Percentiles rank a stretch among this genome's conserved stretches.
phyloP scores from a whole-genome alignment of 2,329 filamentous ascomycete species.

The Fusarium sp. region DNA sequence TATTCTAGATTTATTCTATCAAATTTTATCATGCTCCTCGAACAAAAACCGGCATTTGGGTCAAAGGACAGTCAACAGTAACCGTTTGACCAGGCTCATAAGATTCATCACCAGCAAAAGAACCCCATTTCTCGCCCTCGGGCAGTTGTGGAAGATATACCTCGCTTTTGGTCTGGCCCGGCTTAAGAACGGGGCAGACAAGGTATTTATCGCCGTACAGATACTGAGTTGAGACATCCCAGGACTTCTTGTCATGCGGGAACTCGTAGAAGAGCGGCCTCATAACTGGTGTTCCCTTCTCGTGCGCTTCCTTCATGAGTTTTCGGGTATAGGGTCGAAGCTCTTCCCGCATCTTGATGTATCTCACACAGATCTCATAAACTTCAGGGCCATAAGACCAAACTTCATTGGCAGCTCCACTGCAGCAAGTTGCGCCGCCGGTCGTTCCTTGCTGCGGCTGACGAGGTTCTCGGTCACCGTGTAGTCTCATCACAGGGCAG shows the following conservation, averaged over 20 bases:
- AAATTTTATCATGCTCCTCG: background rate
- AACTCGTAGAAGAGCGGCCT: slow-evolving; percentile 75
- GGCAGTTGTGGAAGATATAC: slow-evolving; percentile 65
- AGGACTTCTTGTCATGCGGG: slow-evolving; percentile 64
- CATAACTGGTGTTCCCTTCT: slow-evolving; percentile 72
- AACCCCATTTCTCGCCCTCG: slow-evolving; percentile 15
- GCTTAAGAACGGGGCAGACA: slow-evolving; percentile 67
- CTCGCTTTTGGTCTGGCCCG: slow-evolving; percentile 58
- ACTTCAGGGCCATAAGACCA: slow-evolving; percentile 75
- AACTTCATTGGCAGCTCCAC: slow-evolving; percentile 71
- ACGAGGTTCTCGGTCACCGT: slow-evolving; percentile 73
- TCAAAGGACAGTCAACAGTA: slow-evolving; percentile 16
- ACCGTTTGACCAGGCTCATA: slow-evolving; percentile 10
- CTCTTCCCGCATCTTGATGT: slow-evolving; percentile 69
- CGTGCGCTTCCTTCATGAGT: slow-evolving; percentile 71
- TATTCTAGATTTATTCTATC: slow-evolving; percentile 3
- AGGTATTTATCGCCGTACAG: slow-evolving; percentile 74
- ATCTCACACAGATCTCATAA: slow-evolving; percentile 71
- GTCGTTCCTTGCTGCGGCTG: slow-evolving; percentile 53
- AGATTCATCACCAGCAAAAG: slow-evolving; percentile 4
- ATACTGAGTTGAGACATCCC: slow-evolving; percentile 72
- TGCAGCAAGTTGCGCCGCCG: slow-evolving; percentile 59
- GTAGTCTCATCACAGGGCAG: slow-evolving; percentile 75
- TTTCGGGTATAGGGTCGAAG: slow-evolving; percentile 69
- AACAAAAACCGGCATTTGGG: slow-evolving; percentile 20